Conservation (phyloP, 2,329 filamentous ascomycete genomes). For the Ilyonectria robusta region DNA sequence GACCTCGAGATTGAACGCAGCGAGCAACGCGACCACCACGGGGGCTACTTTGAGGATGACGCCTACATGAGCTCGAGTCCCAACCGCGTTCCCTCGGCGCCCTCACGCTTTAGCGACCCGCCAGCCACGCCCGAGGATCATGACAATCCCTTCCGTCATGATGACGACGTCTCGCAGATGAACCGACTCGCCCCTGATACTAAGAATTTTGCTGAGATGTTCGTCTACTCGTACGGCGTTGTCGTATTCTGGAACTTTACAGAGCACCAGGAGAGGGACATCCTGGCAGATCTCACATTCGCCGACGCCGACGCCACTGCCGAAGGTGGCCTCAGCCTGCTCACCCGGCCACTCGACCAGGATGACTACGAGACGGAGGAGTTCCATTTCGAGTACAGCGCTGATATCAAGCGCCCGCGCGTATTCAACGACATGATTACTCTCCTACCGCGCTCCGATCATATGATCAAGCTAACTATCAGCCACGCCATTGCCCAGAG, state of each 20-base stretch:
- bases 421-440: conserved; percentile 99
- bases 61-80: conserved; percentile 61
- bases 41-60: conserved; percentile 89
- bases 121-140: conserved; percentile 48
- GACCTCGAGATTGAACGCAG: conserved; percentile 97
- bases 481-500: conserved; percentile 98
- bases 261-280: conserved; percentile 95
- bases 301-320: conserved; percentile 76
- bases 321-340: conserved; percentile 75
- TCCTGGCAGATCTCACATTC: conserved; percentile 94
- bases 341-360: conserved; percentile 85
- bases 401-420: conserved; percentile 85
- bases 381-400: conserved; percentile 98
- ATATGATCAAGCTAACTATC: conserved; percentile 99
- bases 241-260: conserved; percentile 99
- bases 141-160: conserved; percentile 48
- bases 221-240: conserved; percentile 96
- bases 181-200: conserved; percentile 77
- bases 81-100: conserved; percentile 48
- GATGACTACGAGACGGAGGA: conserved; percentile 97
- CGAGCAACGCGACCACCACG: conserved; percentile 89
- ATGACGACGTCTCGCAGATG: conserved; percentile 64
- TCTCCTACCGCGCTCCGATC: conserved; percentile 87
- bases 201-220: conserved; percentile 92
- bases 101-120: conserved; percentile 52